Percentiles rank a stretch among this genome's conserved stretches.
Evolutionary conservation across 2,329 filamentous ascomycete species (phyloP).

Genomic region (Aspergillus carbonarius): DNA sequence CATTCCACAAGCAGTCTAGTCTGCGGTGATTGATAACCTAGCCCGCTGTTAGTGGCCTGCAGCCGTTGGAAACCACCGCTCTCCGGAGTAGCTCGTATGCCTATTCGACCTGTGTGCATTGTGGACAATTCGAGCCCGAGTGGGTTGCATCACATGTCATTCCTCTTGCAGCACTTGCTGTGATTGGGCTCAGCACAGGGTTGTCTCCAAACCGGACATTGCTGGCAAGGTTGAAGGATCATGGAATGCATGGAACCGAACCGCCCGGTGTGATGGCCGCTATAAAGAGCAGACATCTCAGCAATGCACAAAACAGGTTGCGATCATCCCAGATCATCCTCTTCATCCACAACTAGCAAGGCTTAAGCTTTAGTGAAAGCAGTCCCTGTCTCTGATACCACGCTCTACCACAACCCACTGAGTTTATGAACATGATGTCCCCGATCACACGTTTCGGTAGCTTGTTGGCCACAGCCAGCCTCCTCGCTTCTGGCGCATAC

Average conservation of each 20-base stretch:
- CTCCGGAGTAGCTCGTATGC: background rate
- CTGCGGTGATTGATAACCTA: background rate
- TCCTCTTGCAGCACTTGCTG: too few relatives aligned
- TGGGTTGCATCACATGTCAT: background rate
- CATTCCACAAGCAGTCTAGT: background rate
- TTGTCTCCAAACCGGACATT: background rate
- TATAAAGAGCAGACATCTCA: background rate
- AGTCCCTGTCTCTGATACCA: background rate
- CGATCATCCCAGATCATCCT: background rate
- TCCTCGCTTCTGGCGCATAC: background rate
- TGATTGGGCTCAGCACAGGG: background rate
- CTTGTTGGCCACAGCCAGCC: background rate
- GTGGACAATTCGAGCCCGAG: background rate
- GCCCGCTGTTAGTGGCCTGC: background rate
- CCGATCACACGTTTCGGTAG: slow-evolving; percentile 6
- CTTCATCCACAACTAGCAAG: background rate
- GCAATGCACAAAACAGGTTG: background rate
- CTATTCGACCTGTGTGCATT: background rate
- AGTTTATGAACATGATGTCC: slow-evolving; percentile 8
- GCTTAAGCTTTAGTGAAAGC: background rate
- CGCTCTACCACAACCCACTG: background rate
- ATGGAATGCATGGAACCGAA: background rate
- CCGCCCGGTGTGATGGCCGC: background rate
- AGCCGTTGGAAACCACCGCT: background rate
- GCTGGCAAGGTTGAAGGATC: background rate